Base-by-base conservation (phyloP, 2,329 filamentous ascomycete species). In the Hawksworthiomyces lignivorus region DNA sequence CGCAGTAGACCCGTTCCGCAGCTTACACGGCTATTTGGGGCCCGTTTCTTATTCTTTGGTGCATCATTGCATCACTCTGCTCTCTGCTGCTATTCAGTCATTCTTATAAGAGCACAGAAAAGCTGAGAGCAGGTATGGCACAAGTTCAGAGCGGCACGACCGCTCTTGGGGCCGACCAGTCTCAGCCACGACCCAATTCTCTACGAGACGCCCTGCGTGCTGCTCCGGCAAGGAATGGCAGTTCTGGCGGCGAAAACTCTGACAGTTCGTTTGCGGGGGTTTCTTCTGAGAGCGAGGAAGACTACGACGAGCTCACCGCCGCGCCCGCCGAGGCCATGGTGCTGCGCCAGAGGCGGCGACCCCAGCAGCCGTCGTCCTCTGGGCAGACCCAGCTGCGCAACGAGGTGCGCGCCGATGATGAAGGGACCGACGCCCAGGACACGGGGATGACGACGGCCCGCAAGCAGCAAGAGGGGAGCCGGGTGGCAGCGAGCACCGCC, bases 251-350 rank as follows among this genome's bases (percentile, higher is more conserved):
- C n/a, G n/a, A n/a, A n/a, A 39, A 36, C 37, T 49, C 46, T 26
- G 50, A 46, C 15, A 30, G 33, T 6, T 47, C 49, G 4, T n/a
- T 46, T 4, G 48, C 46, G 48, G 53, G 24, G n/a, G n/a, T n/a
- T n/a, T n/a, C n/a, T 1, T 66, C 63, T 3, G 66, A 67, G 12
- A 70, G 65, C 28, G 67, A 68, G 41, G 67, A 70, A 47, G 67
- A 70, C 41, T 68, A 68, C 35, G 65, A 70, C 24, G 61, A 65
- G 14, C 54, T 58, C 15, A 50, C 51, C 2, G 51, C 27, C 10
- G 44, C 38, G 37, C 49, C 43, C 9, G 40, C 43, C n/a, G 51
- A 43, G 15, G 44, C 45, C 15, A 51, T 57, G 33, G 48, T 54
- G 9, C 50, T 51, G 20, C 44, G 50, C 14, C 43, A 43, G 38